Evolutionary conservation across 2,329 filamentous ascomycete genomes (phyloP).

Genomic region (Diaporthe ilicicola): DNA sequence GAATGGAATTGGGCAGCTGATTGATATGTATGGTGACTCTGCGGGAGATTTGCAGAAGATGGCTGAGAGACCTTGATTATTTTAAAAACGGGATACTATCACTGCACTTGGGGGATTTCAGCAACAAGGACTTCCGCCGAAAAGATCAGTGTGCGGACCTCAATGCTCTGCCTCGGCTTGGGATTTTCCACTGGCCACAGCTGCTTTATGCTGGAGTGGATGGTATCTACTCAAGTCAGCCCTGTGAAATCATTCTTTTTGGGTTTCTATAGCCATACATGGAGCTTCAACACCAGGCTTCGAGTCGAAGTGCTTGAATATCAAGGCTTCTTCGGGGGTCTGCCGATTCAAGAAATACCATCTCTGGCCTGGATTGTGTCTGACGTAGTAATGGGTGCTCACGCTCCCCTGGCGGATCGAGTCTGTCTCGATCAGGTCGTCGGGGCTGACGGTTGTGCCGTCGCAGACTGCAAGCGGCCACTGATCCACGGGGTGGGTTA

Average conservation of each 20-base stretch:
- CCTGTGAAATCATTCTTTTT: too few species aligned
- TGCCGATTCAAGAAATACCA: background rate
- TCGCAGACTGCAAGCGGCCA: conserved; percentile 2
- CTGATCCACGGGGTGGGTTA: background rate
- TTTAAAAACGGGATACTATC: background rate
- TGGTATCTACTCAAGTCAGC: conserved; percentile 4
- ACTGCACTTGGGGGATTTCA: background rate
- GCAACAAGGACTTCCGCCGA: background rate
- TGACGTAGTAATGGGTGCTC: background rate
- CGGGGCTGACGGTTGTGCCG: background rate
- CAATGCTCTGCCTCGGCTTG: conserved; percentile 9
- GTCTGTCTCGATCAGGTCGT: conserved; percentile 9
- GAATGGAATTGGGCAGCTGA: background rate
- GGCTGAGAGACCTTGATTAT: too few species aligned
- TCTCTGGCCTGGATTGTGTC: background rate
- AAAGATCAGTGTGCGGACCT: conserved; percentile 6
- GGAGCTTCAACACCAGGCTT: background rate
- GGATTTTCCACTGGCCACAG: background rate
- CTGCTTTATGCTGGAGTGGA: conserved; percentile 13
- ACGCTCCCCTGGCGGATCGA: background rate
- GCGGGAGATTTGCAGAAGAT: background rate
- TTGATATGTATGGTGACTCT: background rate
- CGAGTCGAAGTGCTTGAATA: conserved; percentile 14
- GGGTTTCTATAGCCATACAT: background rate
- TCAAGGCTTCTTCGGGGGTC: background rate